Conservation (phyloP, 495 filamentous ascomycete genomes). For the Aspergillus baeticus region DNA sequence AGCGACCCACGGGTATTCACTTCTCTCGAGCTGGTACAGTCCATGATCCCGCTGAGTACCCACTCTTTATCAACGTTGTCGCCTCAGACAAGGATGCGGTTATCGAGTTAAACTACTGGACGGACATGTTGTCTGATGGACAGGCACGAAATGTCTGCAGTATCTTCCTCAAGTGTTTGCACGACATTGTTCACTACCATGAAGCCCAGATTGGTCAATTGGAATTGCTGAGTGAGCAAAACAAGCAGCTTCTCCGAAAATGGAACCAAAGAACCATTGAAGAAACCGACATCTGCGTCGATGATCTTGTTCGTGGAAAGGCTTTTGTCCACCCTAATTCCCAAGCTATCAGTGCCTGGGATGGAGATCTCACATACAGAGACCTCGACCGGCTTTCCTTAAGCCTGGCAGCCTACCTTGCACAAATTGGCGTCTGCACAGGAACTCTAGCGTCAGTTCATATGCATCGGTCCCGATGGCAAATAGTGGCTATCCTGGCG, state of each 20-base stretch:
- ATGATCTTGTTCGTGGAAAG: constrained; percentile 43
- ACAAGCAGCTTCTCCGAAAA: constrained; percentile 34
- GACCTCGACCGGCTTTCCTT: constrained; percentile 48
- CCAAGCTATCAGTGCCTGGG: constrained; percentile 47
- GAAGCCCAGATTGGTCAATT: constrained; percentile 36
- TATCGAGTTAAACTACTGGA: constrained; percentile 60
- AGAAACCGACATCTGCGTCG: constrained; percentile 37
- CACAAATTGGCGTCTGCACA: constrained; percentile 36
- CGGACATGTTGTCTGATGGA: constrained; percentile 42
- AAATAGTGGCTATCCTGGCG: constrained; percentile 39
- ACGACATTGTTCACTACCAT: constrained; percentile 38
- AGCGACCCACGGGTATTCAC: neutral
- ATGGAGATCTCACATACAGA: constrained; percentile 49
- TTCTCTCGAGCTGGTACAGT: neutral
- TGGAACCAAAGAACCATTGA: constrained; percentile 47
- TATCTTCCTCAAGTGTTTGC: constrained; percentile 45
- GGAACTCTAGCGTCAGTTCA: constrained; percentile 38
- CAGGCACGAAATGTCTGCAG: constrained; percentile 53
- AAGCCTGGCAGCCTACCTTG: constrained; percentile 43
- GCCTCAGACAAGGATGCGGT: constrained; percentile 40
- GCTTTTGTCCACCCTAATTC: constrained; percentile 33
- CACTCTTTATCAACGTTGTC: constrained; percentile 55
- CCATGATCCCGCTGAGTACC: constrained; percentile 43
- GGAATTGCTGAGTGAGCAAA: constrained; percentile 34
- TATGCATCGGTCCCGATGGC: constrained; percentile 42